Conservation (phyloP, 768 basidiomycete genomes). For the Lentinula edodes region DNA sequence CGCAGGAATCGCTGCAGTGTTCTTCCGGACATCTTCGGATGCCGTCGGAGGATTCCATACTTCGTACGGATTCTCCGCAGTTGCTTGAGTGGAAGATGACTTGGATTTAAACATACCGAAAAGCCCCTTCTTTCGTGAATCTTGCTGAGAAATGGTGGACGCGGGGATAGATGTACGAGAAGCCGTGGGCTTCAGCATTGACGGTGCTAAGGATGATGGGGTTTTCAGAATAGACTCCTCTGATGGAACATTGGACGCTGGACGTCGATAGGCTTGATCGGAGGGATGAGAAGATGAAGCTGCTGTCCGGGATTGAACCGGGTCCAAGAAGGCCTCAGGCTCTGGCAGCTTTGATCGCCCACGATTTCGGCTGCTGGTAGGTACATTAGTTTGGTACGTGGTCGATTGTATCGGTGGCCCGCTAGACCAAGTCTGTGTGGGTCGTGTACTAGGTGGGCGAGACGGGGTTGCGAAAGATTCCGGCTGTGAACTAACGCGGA, state of each 20-base stretch:
- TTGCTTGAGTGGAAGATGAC: background rate
- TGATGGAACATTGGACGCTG: slow-evolving; percentile 30
- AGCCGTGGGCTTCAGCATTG: slow-evolving; percentile 34
- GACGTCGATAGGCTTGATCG: slow-evolving; percentile 9
- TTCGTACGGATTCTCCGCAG: background rate
- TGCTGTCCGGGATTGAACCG: background rate
- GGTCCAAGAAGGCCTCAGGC: background rate
- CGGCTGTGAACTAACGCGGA: background rate
- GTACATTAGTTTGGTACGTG: background rate
- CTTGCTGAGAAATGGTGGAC: slow-evolving; percentile 32
- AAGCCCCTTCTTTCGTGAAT: slow-evolving; percentile 30
- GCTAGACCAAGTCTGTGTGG: background rate
- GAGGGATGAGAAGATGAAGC: background rate
- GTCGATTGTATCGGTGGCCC: background rate
- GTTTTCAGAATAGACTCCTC: slow-evolving; percentile 55
- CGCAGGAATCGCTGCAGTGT: background rate
- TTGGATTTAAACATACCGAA: slow-evolving; percentile 30
- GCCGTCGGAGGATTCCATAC: background rate
- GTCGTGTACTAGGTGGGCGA: slow-evolving; percentile 1
- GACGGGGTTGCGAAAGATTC: background rate
- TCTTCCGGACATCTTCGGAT: background rate
- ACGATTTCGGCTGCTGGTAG: background rate
- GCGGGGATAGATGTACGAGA: slow-evolving; percentile 34
- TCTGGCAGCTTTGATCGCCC: background rate
- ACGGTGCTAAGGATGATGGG: slow-evolving; percentile 58